Evolutionary conservation across 768 basidiomycete genomes (phyloP).

Genomic region (Tulasnella sp.): DNA sequence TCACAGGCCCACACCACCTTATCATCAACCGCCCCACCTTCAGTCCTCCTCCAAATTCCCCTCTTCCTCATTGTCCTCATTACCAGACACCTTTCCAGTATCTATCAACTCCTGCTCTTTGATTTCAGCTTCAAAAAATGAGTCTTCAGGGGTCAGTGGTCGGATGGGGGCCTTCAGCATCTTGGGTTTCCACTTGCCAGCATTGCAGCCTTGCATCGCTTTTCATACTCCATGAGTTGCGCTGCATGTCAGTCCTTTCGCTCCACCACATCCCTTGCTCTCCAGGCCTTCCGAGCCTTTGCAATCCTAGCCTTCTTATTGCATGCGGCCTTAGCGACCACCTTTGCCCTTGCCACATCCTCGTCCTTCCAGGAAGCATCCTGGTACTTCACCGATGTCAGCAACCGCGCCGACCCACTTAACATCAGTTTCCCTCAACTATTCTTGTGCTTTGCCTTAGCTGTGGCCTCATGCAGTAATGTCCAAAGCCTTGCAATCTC

Average conservation of each 20-base stretch:
- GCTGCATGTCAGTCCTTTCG: background rate
- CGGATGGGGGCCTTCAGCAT: background rate
- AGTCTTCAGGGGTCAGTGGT: background rate
- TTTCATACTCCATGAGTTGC: background rate
- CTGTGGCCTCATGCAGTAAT: background rate
- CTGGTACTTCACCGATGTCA: background rate
- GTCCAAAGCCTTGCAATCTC: background rate
- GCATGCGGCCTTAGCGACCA: background rate
- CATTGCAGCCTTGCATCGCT: background rate
- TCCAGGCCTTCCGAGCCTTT: background rate
- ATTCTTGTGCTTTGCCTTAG: background rate
- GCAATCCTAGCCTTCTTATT: background rate
- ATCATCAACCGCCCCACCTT: background rate
- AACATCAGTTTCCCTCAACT: background rate
- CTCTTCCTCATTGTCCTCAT: background rate
- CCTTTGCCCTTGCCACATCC: background rate
- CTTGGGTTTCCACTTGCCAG: background rate
- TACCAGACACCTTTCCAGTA: background rate
- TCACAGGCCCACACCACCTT: background rate
- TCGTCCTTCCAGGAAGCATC: background rate
- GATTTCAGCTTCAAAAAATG: background rate
- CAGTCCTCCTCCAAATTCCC: background rate
- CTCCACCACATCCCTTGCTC: background rate
- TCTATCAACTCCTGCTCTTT: background rate
- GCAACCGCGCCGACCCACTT: background rate